phyloP scores from a whole-genome alignment of 805 yeast genomes.

The Phaffomyces antillensis region DNA sequence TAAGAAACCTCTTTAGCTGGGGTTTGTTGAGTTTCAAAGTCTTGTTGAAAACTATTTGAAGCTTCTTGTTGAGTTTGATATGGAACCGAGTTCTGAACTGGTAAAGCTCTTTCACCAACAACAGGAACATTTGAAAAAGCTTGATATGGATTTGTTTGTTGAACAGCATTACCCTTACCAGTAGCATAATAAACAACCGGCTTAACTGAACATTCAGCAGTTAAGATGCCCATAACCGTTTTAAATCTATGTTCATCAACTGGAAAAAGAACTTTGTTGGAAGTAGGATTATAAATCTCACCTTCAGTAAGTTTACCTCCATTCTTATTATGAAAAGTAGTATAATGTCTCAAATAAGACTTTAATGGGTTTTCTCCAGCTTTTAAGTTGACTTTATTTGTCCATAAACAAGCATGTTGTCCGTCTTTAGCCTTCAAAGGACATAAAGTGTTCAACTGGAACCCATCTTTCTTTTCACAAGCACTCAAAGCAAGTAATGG shows the following conservation, averaged over 20 bases:
- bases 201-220: no score
- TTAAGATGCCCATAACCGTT: no score
- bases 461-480: neutral
- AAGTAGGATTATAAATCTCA: neutral
- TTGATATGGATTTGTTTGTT: no score
- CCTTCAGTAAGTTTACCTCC: neutral
- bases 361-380: conserved; percentile 1
- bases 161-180: no score
- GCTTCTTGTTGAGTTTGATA: no score
- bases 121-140: no score
- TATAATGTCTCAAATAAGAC: conserved; percentile 3
- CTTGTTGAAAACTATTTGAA: no score
- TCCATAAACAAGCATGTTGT: conserved; percentile 2
- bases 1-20: no score
- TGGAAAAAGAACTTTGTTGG: neutral
- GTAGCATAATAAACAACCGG: no score
- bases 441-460: neutral
- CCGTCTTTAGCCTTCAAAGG: neutral
- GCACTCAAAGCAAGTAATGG: conserved; percentile 1
- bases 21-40: no score
- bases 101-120: no score
- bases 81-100: no score
- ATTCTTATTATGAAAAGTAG: neutral
- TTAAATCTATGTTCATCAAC: neutral
- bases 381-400: neutral